Base-by-base conservation (phyloP, 371 early-diverging fungal species). In the Basidiobolus meristosporus region DNA sequence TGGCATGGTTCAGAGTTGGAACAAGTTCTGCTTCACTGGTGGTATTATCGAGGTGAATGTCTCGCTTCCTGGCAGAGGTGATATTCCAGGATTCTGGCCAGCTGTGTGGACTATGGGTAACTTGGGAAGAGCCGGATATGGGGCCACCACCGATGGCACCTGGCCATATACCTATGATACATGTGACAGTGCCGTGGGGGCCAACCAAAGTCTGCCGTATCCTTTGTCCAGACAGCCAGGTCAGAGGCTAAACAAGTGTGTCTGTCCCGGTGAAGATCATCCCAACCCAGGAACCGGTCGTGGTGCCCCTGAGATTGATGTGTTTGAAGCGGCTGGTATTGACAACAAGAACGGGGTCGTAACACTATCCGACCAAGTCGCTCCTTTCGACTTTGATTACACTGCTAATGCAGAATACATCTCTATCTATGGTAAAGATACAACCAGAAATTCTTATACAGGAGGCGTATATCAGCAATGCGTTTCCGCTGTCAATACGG, bases 31-130 rank as follows among this genome's bases (percentile, higher is more conserved):
- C n/a, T n/a, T n/a, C n/a, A n/a, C n/a, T n/a, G n/a, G n/a, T n/a
- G n/a, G n/a, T n/a, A n/a, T n/a, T n/a, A n/a, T n/a, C n/a, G n/a
- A n/a, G n/a, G n/a, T n/a, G n/a, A n/a, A n/a, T n/a, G n/a, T n/a
- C n/a, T n/a, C n/a, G n/a, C 39, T 71, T 26, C 72, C 72, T 0
- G 61, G 65, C 3, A 44, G 44, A 38, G 54, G 56, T 1, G 31
- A 41, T n/a, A 49, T 52, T 15, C 47, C 61, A 2, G 72, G 68
- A 0, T 59, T 62, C 38, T 70, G 70, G 65, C 72, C 72, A 1
- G 66, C 62, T 3, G 56, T 64, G 7, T 71, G 70, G 65, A 57
- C 62, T 2, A 49, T 71, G 5, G 70, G 72, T 4, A 71, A 71
- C 46, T 54, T 71, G 30, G 70, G 56, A 2, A 52, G 69, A 26